Conservation (phyloP, 2,329 filamentous ascomycete genomes). For the Passalora sequoiae region DNA sequence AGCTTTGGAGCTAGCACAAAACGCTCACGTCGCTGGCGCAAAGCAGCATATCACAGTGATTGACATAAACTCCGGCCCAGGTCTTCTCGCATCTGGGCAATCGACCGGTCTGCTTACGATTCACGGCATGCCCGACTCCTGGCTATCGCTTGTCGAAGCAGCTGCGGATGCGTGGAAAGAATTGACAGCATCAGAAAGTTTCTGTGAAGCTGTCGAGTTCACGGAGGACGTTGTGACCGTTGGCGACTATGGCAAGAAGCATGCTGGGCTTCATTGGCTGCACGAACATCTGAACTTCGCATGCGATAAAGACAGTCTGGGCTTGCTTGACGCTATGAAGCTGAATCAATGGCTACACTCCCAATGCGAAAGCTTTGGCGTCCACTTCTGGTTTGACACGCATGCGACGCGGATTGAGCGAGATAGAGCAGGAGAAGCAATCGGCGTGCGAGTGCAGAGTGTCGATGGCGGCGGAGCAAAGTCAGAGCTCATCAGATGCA, state of each 20-base stretch:
- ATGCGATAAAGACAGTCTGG: not conserved
- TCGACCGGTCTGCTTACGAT: slow-evolving; percentile 20
- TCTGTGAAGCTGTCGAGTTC: slow-evolving; percentile 1
- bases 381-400: slow-evolving; percentile 19
- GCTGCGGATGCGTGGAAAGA: slow-evolving; percentile 15
- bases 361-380: slow-evolving; percentile 16
- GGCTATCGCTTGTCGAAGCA: slow-evolving; percentile 7
- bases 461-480: not conserved
- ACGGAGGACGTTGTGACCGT: not conserved
- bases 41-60: slow-evolving; percentile 22
- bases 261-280: not conserved
- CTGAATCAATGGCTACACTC: slow-evolving; percentile 14
- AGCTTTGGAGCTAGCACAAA: slow-evolving; percentile 23
- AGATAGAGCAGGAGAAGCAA: slow-evolving; percentile 1
- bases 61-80: slow-evolving; percentile 17
- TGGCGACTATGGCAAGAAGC: not conserved
- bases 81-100: slow-evolving; percentile 16
- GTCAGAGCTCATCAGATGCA: slow-evolving; percentile 10
- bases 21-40: slow-evolving; percentile 4
- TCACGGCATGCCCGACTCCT: slow-evolving; percentile 7
- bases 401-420: slow-evolving; percentile 5
- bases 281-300: not conserved
- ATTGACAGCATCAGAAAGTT: slow-evolving; percentile 1
- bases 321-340: slow-evolving; percentile 8
- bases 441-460: slow-evolving; percentile 7